Evolutionary conservation across 2,329 filamentous ascomycete genomes (phyloP).

Genomic region (Microdochium paspali): DNA sequence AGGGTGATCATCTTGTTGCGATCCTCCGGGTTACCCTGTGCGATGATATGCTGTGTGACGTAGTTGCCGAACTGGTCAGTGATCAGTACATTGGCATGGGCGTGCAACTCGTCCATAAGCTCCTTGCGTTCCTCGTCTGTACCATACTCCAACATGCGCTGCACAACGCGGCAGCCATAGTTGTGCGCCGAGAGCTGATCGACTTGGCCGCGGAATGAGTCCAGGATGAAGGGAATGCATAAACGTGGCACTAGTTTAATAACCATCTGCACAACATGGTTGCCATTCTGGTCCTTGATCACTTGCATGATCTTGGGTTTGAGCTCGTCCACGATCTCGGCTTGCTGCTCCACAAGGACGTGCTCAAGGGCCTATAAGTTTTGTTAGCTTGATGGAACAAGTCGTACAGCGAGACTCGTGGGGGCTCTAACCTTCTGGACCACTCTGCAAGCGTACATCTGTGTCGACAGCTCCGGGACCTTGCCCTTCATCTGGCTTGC

Average conservation of each 20-base stretch:
- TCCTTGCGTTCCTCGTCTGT: conserved; percentile 59
- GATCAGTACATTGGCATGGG: conserved; percentile 62
- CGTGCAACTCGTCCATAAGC: conserved; percentile 72
- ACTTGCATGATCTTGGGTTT: conserved; percentile 67
- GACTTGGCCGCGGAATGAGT: conserved; percentile 68
- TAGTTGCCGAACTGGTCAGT: conserved; percentile 93
- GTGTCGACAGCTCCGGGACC: conserved; percentile 67
- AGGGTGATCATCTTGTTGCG: conserved; percentile 62
- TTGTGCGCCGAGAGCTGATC: conserved; percentile 65
- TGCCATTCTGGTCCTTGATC: conserved; percentile 82
- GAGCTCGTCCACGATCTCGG: conserved; percentile 72
- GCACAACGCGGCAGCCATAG: conserved; percentile 88
- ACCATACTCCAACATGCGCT: conserved; percentile 81
- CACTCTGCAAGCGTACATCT: conserved; percentile 91
- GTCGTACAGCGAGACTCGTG: background rate
- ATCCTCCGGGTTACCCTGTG: conserved; percentile 66
- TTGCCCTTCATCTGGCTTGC: conserved; percentile 83
- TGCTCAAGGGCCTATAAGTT: conserved; percentile 69
- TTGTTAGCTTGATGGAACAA: conserved; percentile 11
- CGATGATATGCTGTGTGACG: conserved; percentile 85
- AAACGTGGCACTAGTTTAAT: conserved; percentile 71
- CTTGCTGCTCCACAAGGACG: conserved; percentile 86
- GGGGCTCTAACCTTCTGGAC: conserved; percentile 71
- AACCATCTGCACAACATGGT: conserved; percentile 93
- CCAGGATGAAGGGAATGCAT: conserved; percentile 78